Evolutionary conservation across 768 basidiomycete genomes (phyloP).

Genomic region (Udeniomyces megalosporus): DNA sequence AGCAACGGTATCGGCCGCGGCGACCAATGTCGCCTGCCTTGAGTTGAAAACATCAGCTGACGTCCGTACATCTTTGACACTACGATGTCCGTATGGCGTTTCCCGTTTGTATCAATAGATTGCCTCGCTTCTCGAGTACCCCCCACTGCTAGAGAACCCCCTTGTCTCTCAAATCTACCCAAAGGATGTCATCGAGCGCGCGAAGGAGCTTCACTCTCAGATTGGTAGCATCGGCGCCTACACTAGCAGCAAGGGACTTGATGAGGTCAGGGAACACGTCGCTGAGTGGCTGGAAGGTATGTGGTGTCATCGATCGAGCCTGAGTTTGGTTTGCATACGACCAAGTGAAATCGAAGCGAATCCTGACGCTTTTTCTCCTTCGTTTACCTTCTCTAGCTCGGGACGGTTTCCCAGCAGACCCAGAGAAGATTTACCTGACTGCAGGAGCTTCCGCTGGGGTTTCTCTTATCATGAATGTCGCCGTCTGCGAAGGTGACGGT

Average conservation of each 20-base stretch:
- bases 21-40: too few species aligned
- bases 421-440: conserved; percentile 81
- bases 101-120: conserved; percentile 44
- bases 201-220: conserved; percentile 59
- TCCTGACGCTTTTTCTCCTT: conserved; percentile 1
- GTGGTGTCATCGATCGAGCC: too few species aligned
- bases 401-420: conserved; percentile 70
- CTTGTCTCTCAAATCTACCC: conserved; percentile 54
- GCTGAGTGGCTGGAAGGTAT: conserved; percentile 75
- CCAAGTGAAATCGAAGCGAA: neutral
- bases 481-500: conserved; percentile 27
- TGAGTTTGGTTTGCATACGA: too few species aligned
- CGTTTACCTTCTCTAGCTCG: conserved; percentile 41
- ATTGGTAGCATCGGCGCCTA: conserved; percentile 92
- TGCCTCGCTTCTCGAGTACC: conserved; percentile 82
- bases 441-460: conserved; percentile 89
- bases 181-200: conserved; percentile 64
- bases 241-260: conserved; percentile 84
- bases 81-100: too few species aligned
- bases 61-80: too few species aligned
- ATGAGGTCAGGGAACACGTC: conserved; percentile 69
- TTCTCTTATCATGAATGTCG: conserved; percentile 33
- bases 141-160: conserved; percentile 60
- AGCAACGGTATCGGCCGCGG: too few species aligned
- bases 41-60: too few species aligned